A percentile compares a stretch with the other conserved stretches of the same genome.
Conservation (phyloP, 192 early-diverging fungal genomes). For the Coemansia sp. region DNA sequence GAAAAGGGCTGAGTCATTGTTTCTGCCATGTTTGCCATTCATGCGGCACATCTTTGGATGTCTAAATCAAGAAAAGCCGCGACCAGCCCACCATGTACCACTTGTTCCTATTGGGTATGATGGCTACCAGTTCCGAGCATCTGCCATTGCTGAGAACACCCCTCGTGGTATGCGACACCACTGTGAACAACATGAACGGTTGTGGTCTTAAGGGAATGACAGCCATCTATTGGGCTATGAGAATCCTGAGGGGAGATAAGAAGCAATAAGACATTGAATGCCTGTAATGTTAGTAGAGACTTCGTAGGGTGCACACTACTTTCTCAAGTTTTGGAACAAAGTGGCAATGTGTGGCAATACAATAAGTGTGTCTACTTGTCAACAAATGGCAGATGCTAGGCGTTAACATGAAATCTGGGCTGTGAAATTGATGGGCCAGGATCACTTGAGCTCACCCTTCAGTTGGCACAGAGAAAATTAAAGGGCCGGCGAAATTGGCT, state of each 20-base stretch:
- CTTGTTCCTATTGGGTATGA: neutral
- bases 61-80: neutral
- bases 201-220: neutral
- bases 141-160: neutral
- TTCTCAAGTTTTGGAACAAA: too few species aligned
- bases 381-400: neutral
- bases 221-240: neutral
- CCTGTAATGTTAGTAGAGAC: too few species aligned
- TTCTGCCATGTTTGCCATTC: neutral
- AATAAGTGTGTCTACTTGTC: too few species aligned
- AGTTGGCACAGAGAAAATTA: neutral
- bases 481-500: neutral
- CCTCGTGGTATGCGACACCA: neutral
- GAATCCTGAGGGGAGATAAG: neutral
- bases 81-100: neutral
- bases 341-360: too few species aligned
- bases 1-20: neutral
- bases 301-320: too few species aligned
- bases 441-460: neutral
- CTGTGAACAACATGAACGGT: neutral
- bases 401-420: neutral
- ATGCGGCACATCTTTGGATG: neutral
- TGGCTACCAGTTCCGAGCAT: neutral
- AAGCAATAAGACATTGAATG: neutral
- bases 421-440: neutral